Base-by-base conservation (phyloP, 257 asterid species). In the Leonotis leonurus region DNA sequence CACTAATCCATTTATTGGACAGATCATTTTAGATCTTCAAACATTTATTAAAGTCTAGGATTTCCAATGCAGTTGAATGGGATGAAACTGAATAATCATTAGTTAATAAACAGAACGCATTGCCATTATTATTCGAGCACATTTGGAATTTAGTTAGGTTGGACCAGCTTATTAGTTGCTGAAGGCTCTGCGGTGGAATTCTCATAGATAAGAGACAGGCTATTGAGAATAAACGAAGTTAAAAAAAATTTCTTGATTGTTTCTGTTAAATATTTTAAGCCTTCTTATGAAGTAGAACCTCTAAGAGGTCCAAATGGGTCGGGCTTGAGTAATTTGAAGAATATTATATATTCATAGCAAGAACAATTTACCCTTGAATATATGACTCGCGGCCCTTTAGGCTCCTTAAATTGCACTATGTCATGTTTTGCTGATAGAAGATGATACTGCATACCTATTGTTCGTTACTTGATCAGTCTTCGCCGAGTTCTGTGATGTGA, bases 1-100 rank as follows among this genome's bases (percentile, higher is more conserved):
- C 43, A 65, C 36, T 60, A 48, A 30, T 58, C 53, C 29, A 55
- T 36, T 37, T 27, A 13, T 45, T 56, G 50, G 60, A 45, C 29
- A 5, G 29, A 45, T 56, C 60, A 44, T 16, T 8, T 36, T 29
- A 36, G 61, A 70, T 63, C 24, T 55, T 63, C 17, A n/a, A 41
- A 45, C 45, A 33, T n/a, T 24, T 35, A 70, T 63, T 26, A 55
- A 18, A 55, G 27, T 21, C 3, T 16, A 20, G 60, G 25, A 17
- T 16, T 37, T 60, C 45, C 43, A 25, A 6, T 35, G 13, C 44
- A 25, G 11, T 11, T 37, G 52, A 64, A 27, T 39, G 37, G 48
- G 32, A 54, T 49, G 49, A 13, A 46, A 45, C 49, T 33, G 20
- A 26, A 35, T 63, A 46, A 3, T 14, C 45, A n/a, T 45, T 12